Evolutionary conservation across 768 basidiomycete species (phyloP).

Genomic region (Lactifluus subvellereus): DNA sequence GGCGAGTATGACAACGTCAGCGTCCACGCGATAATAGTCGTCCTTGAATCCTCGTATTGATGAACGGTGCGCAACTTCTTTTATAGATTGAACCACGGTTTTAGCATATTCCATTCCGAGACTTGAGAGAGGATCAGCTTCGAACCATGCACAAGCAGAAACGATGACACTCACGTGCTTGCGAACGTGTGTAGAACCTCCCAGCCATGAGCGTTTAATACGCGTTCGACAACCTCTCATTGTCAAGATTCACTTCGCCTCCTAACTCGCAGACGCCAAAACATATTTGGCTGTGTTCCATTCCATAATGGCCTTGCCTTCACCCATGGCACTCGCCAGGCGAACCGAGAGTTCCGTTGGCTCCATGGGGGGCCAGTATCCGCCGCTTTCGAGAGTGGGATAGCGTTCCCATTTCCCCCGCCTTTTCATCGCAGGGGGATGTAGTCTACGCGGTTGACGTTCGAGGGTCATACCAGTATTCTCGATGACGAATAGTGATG

Average conservation of each 20-base stretch:
- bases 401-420: slow-evolving; percentile 31
- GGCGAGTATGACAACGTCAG: slow-evolving; percentile 37
- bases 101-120: slow-evolving; percentile 42
- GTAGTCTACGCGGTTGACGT: slow-evolving; percentile 36
- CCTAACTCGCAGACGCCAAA: not conserved
- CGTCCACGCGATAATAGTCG: slow-evolving; percentile 33
- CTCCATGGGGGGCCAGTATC: slow-evolving; percentile 9
- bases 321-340: not conserved
- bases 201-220: slow-evolving; percentile 37
- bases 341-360: slow-evolving; percentile 5
- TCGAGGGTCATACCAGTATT: slow-evolving; percentile 38
- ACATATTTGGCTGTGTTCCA: slow-evolving; percentile 6
- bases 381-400: slow-evolving; percentile 18
- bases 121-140: slow-evolving; percentile 24
- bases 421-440: slow-evolving; percentile 31
- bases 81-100: slow-evolving; percentile 36
- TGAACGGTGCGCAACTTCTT: slow-evolving; percentile 33
- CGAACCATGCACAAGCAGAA: not conserved
- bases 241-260: slow-evolving; percentile 20
- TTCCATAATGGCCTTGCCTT: not conserved
- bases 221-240: slow-evolving; percentile 31
- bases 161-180: slow-evolving; percentile 33
- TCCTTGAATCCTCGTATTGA: slow-evolving; percentile 38
- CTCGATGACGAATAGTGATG: slow-evolving; percentile 34
- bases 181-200: slow-evolving; percentile 39